Conservation (phyloP, 2,329 filamentous ascomycete genomes). For the Cryphonectria radicalis region DNA sequence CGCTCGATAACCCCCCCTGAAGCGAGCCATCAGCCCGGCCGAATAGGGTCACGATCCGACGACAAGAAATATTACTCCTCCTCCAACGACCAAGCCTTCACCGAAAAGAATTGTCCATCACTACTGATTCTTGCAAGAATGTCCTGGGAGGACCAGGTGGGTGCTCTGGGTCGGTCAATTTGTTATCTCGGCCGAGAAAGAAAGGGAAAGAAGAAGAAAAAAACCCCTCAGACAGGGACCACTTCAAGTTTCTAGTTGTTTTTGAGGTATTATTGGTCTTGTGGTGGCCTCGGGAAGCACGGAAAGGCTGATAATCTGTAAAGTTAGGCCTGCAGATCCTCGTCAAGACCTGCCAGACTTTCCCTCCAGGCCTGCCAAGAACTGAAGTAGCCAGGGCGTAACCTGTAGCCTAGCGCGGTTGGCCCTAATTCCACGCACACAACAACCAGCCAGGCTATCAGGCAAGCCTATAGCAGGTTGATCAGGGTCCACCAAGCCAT, state of each 20-base stretch:
- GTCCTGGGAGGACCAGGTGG: not conserved
- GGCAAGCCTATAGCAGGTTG: not conserved
- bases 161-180: not conserved
- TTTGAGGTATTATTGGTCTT: not conserved
- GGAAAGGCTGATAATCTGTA: not conserved
- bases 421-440: not conserved
- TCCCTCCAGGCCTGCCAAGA: not conserved
- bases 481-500: not conserved
- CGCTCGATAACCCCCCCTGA: not conserved
- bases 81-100: not conserved
- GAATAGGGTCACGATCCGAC: not conserved
- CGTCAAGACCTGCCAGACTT: not conserved
- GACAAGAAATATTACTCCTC: not conserved
- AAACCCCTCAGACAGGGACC: not conserved
- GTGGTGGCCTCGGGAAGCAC: not conserved
- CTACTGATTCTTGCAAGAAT: not conserved
- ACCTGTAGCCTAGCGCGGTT: not conserved
- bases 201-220: not conserved
- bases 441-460: not conserved
- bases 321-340: not conserved
- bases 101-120: not conserved
- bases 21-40: conserved; percentile 18
- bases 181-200: not conserved
- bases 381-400: too few species aligned
- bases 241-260: not conserved